Base-by-base conservation (phyloP, 192 early-diverging fungal genomes). In the Phycomyces blakesleeanus region DNA sequence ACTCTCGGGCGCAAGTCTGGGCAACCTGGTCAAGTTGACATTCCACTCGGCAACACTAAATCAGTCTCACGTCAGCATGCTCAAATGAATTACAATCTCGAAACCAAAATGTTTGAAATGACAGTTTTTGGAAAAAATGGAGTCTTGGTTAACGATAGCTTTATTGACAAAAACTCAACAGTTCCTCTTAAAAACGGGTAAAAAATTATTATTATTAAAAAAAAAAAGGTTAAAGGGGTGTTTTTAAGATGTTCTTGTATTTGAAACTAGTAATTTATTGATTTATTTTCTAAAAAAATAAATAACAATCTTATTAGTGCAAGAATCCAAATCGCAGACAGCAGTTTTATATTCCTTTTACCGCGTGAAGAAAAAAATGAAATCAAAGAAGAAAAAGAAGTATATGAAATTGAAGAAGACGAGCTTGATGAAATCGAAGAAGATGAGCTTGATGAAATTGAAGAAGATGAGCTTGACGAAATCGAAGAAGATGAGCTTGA, bases 51-150 rank as follows among this genome's bases (percentile, higher is more conserved):
- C 54, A 79, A 81, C 51, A 86, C 85, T 57, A 94, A 96, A 68
- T 82, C 88, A 1, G 89, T 96, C 42, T 96, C 94, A 6, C 77
- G 94, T 22, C 81, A 86, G 63, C 94, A 96, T 59, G 92, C 91
- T 11, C 83, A 83, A 14, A 85, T 96, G 18, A 80, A 82, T 69
- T 96, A 90, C 78, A 96, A 94, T 80, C 91, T 91, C 78, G 71
- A 78, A 29, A 84, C 73, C 15, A 84, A 89, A 68, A 77, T 80
- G 26, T 96, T 93, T 77, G 94, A 96, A 74, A 76, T 96, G 76
- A 81, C 81, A 67, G 87, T 94, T 15, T 82, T 86, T 65, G 94
- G 94, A 22, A 93, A 92, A 63, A 96, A 96, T 78, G 93, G 93
- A 6, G 87, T 86, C 22, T 81, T 88, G 70, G 84, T 95, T 12